These are phyloP conservation scores for Paraleonurus japonicus DNA, from an alignment of 257 asterid species.

Conservation along the genomic window DNA sequence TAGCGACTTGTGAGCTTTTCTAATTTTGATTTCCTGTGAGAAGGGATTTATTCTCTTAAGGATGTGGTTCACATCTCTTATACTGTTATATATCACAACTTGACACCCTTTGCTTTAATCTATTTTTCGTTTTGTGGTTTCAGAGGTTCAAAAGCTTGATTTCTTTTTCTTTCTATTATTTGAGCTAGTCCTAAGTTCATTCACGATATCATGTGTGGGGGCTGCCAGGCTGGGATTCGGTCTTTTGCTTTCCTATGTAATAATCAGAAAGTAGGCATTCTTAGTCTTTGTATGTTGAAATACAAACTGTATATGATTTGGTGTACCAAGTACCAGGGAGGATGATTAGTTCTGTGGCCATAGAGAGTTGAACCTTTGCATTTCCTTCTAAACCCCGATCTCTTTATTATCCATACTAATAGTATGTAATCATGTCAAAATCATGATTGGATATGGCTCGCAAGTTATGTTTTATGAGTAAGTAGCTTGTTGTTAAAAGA, in stretches of 20 bases:
- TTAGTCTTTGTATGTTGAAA: neutral
- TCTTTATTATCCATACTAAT: neutral
- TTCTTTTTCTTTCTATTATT: neutral
- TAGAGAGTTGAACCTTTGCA: neutral
- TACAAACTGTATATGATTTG: neutral
- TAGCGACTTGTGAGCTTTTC: neutral
- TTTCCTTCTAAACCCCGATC: neutral
- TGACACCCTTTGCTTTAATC: neutral
- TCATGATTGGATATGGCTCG: neutral
- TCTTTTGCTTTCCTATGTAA: neutral
- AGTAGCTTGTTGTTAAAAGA: neutral
- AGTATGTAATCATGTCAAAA: conserved; percentile 24
- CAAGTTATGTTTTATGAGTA: neutral
- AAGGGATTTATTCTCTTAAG: neutral
- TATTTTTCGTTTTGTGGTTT: neutral
- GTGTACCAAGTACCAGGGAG: neutral
- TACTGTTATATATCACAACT: conserved; percentile 6
- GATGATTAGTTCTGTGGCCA: conserved; percentile 5
- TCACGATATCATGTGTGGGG: neutral
- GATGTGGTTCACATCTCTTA: neutral
- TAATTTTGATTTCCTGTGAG: neutral
- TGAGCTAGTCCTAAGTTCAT: neutral
- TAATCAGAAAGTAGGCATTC: neutral
- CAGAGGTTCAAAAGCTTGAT: neutral
- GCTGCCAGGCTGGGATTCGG: neutral